These are phyloP conservation scores for Ogataea sp. DNA, from an alignment of 805 yeast species.

Conservation along the genomic window DNA sequence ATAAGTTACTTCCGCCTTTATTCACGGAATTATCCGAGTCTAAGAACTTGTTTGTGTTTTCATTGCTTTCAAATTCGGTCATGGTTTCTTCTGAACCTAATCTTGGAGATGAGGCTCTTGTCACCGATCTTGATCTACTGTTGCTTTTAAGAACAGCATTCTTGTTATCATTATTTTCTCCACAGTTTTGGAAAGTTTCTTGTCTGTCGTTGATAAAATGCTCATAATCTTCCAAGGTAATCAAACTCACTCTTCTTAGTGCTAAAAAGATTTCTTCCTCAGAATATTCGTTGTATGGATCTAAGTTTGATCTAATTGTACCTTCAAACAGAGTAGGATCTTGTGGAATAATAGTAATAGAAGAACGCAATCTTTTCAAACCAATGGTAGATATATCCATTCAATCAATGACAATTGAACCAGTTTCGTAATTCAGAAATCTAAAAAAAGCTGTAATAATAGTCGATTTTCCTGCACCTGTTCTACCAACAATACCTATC, in stretches of 20 bases:
- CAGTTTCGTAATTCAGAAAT: constrained; percentile 74
- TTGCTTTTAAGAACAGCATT: too few relatives aligned
- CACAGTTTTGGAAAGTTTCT: constrained; percentile 15
- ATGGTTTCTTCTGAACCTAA: too few relatives aligned
- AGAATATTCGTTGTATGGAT: constrained; percentile 57
- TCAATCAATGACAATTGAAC: constrained; percentile 62
- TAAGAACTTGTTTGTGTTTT: constrained; percentile 63
- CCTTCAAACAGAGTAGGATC: constrained; percentile 81
- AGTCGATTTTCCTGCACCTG: constrained; percentile 98
- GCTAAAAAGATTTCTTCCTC: constrained; percentile 67
- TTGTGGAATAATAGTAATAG: constrained; percentile 79
- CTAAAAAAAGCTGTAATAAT: constrained; percentile 88
- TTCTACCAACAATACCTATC: constrained; percentile 94
- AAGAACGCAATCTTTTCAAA: constrained; percentile 59
- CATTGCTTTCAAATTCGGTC: constrained; percentile 23
- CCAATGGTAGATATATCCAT: constrained; percentile 68
- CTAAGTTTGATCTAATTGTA: constrained; percentile 65
- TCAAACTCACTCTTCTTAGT: constrained; percentile 62
- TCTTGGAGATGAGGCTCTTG: too few relatives aligned
- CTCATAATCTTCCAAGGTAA: constrained; percentile 34
- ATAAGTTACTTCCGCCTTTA: constrained; percentile 74
- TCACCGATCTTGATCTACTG: too few relatives aligned
- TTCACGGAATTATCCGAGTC: constrained; percentile 47
- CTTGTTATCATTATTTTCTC: too few relatives aligned
- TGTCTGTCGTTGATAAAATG: constrained; percentile 12